Percentiles rank a stretch among this genome's conserved stretches.
phyloP scores from a whole-genome alignment of 768 basidiomycete species.

The Cubamyces sp. region DNA sequence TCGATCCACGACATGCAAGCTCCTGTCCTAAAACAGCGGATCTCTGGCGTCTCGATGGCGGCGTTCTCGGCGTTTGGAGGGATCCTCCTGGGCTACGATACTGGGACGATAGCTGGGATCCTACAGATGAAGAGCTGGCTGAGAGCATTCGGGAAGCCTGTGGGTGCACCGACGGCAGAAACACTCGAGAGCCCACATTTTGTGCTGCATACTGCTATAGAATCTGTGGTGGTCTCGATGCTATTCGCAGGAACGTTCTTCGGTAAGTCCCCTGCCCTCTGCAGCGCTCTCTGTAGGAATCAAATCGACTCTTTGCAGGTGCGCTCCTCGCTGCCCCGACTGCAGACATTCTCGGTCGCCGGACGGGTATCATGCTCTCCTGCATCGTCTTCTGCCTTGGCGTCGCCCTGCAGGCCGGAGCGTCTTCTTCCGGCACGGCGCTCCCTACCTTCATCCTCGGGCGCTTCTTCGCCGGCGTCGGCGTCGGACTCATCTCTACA shows the following conservation, averaged over 20 bases:
- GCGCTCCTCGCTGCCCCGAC: conserved; percentile 54
- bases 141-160: neutral
- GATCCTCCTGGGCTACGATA: neutral
- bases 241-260: conserved; percentile 89
- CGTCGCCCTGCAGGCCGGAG: conserved; percentile 65
- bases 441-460: conserved; percentile 67
- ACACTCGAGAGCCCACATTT: too few relatives aligned
- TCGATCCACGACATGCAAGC: too few relatives aligned
- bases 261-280: conserved; percentile 35
- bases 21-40: neutral
- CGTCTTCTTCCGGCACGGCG: conserved; percentile 33
- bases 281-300: neutral
- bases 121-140: neutral
- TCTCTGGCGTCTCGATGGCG: neutral
- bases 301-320: conserved; percentile 32
- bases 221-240: conserved; percentile 63
- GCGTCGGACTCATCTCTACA: conserved; percentile 77
- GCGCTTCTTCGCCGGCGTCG: conserved; percentile 78
- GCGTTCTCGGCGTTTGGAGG: neutral
- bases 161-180: neutral
- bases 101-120: neutral
- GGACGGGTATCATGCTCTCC: conserved; percentile 49
- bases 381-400: conserved; percentile 61
- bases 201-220: conserved; percentile 43
- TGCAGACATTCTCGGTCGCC: conserved; percentile 58